A percentile compares a stretch with the other conserved stretches of the same genome.
Conservation (phyloP, 257 asterid genomes). For the Coffea canephora region DNA sequence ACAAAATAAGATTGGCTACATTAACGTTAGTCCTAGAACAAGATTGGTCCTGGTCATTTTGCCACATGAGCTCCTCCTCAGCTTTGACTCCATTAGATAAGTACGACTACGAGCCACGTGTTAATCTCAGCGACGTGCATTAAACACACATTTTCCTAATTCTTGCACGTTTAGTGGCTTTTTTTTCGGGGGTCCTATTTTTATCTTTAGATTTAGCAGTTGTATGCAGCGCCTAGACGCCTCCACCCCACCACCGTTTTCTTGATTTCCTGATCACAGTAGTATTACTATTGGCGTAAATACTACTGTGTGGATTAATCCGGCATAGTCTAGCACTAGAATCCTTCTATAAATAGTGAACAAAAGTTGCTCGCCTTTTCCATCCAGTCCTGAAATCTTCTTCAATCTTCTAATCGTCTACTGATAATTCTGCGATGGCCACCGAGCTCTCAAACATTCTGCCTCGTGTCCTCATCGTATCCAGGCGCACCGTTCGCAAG, state of each 20-base stretch:
- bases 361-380: not conserved
- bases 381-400: not conserved
- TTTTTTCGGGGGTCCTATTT: too few species aligned
- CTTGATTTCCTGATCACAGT: not conserved
- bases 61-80: conserved; percentile 15
- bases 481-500: conserved; percentile 62
- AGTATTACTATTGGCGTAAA: too few species aligned
- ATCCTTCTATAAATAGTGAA: not conserved
- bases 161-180: too few species aligned
- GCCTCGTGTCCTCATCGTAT: conserved; percentile 62
- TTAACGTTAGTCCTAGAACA: too few species aligned
- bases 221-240: conserved; percentile 4
- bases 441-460: conserved; percentile 48
- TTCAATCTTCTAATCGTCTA: too few species aligned
- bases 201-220: not conserved
- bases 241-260: not conserved
- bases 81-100: not conserved
- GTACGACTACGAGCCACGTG: conserved; percentile 8
- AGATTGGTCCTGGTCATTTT: not conserved
- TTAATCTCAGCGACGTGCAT: not conserved
- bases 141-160: not conserved
- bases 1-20: too few species aligned
- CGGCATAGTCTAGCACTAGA: not conserved
- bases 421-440: conserved; percentile 28
- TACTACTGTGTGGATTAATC: not conserved